Evolutionary conservation across 2,329 filamentous ascomycete genomes (phyloP).

Genomic region (Pseudocercospora macadamiae): DNA sequence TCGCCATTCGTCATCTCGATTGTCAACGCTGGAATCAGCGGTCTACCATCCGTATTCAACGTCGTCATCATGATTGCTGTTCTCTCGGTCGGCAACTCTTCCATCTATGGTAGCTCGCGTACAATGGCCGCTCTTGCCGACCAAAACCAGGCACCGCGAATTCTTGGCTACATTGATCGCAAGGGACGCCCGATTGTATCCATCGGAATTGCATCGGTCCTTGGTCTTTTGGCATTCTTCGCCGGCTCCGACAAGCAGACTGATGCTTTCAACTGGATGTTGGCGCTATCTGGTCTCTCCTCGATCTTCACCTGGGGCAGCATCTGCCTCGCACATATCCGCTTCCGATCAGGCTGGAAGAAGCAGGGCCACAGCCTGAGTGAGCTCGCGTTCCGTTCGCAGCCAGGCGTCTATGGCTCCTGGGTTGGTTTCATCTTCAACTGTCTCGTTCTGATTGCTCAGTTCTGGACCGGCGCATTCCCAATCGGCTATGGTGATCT

Average conservation of each 20-base stretch:
- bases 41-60: slow-evolving; percentile 68
- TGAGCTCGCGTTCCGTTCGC: slow-evolving; percentile 63
- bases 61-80: slow-evolving; percentile 66
- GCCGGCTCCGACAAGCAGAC: slow-evolving; percentile 64
- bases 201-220: slow-evolving; percentile 65
- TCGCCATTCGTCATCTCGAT: slow-evolving; percentile 70
- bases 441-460: slow-evolving; percentile 70
- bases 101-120: slow-evolving; percentile 66
- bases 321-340: slow-evolving; percentile 89
- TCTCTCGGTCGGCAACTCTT: slow-evolving; percentile 62
- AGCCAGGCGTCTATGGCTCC: slow-evolving; percentile 64
- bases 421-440: slow-evolving; percentile 64
- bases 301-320: slow-evolving; percentile 80
- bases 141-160: slow-evolving; percentile 60
- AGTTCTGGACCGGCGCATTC: slow-evolving; percentile 78
- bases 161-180: slow-evolving; percentile 68
- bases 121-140: slow-evolving; percentile 85
- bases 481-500: slow-evolving; percentile 56
- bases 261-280: slow-evolving; percentile 76
- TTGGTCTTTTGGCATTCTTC: slow-evolving; percentile 79
- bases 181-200: slow-evolving; percentile 79
- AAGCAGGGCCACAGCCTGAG: slow-evolving; percentile 65
- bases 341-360: slow-evolving; percentile 80
- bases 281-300: slow-evolving; percentile 72
- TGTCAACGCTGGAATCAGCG: slow-evolving; percentile 61